Conservation (phyloP, 768 basidiomycete genomes). For the Austroboletus festivus region DNA sequence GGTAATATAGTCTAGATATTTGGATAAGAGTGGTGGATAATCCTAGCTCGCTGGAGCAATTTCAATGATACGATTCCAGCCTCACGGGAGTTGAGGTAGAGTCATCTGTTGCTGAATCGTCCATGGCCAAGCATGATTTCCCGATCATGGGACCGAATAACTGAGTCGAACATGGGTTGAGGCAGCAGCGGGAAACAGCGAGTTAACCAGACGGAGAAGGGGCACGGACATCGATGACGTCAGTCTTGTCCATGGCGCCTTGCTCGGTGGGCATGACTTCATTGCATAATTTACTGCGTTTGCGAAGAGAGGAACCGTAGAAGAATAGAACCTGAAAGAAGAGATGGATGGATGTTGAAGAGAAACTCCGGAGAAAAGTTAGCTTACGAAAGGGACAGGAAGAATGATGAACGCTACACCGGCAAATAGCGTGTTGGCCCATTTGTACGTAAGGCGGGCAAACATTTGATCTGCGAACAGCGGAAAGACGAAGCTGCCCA, state of each 20-base stretch:
- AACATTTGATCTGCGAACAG: conserved; percentile 64
- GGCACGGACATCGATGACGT: background rate
- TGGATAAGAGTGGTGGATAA: background rate
- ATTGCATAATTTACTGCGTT: conserved; percentile 21
- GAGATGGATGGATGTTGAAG: background rate
- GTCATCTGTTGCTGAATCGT: conserved; percentile 1
- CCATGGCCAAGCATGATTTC: conserved; percentile 11
- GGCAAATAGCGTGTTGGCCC: conserved; percentile 56
- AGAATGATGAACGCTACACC: conserved; percentile 49
- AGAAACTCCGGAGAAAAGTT: background rate
- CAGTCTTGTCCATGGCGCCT: background rate
- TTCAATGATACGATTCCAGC: conserved; percentile 7
- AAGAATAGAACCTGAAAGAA: conserved; percentile 26
- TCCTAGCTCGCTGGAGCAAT: background rate
- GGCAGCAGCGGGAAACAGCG: background rate
- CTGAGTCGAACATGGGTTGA: background rate
- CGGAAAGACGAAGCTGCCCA: conserved; percentile 52
- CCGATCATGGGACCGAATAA: background rate
- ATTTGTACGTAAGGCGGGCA: conserved; percentile 49
- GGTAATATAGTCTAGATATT: too few relatives aligned
- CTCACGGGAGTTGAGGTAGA: background rate
- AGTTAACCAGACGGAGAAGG: conserved; percentile 1
- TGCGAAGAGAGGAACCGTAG: conserved; percentile 30
- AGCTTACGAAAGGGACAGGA: conserved; percentile 54
- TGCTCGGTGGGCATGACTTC: conserved; percentile 8